phyloP scores from a whole-genome alignment of 371 early-diverging fungal genomes.

The Batkoa obscura region DNA sequence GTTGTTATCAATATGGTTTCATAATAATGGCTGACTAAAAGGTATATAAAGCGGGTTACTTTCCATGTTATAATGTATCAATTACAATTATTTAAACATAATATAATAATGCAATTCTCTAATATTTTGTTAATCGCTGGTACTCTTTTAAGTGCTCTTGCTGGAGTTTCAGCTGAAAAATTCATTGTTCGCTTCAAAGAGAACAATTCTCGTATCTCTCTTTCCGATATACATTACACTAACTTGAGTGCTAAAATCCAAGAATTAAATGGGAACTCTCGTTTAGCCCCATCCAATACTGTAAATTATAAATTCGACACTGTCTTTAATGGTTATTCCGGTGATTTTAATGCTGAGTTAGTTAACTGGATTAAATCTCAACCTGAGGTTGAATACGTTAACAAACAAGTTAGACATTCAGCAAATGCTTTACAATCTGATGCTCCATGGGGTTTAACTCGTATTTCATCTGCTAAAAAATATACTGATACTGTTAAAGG shows the following conservation, averaged over 20 bases:
- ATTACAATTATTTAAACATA: too few species aligned
- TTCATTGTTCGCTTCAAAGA: not conserved
- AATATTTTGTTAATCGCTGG: not conserved
- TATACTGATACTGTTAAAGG: constrained; percentile 17
- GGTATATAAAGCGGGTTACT: too few species aligned
- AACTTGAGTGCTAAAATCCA: not conserved
- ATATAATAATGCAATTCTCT: not conserved
- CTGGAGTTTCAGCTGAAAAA: not conserved
- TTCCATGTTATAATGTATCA: too few species aligned
- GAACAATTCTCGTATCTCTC: not conserved
- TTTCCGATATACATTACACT: not conserved
- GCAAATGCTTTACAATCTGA: not conserved
- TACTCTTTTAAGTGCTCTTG: not conserved
- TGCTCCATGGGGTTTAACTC: constrained; percentile 30
- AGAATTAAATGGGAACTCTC: not conserved
- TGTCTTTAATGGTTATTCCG: not conserved
- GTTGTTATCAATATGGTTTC: too few species aligned
- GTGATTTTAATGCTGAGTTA: not conserved
- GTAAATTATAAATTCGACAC: not conserved
- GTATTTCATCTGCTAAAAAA: constrained; percentile 20
- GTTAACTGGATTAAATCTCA: not conserved
- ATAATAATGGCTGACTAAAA: too few species aligned
- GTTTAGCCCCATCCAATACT: not conserved
- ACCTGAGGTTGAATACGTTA: not conserved
- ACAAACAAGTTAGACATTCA: not conserved